Percentiles rank a stretch among this genome's conserved stretches.
Evolutionary conservation across 176 grass and related monocot genomes (phyloP).

Genomic region (Secale cereale): DNA sequence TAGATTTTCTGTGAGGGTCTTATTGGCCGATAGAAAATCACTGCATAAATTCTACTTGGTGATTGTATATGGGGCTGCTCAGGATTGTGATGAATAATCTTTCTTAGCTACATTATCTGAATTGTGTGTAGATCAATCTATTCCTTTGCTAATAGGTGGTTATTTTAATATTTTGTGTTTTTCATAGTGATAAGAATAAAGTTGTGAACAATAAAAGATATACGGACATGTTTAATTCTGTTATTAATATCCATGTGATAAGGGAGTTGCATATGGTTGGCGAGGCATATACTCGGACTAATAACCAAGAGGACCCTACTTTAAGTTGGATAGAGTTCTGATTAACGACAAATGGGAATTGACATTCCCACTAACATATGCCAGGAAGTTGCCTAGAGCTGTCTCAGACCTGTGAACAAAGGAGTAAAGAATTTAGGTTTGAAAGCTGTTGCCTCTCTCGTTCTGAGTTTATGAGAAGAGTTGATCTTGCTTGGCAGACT

Average conservation of each 20-base stretch:
- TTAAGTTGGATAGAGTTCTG: background rate
- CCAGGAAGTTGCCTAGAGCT: no score
- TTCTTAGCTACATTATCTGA: background rate
- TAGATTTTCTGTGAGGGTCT: background rate
- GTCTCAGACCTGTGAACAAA: no score
- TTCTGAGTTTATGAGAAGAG: no score
- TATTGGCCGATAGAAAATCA: background rate
- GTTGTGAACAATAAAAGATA: background rate
- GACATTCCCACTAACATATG: no score
- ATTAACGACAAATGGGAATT: background rate
- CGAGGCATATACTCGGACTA: background rate
- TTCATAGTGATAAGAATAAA: background rate
- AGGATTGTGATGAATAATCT: background rate
- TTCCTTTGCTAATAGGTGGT: background rate
- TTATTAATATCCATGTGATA: background rate
- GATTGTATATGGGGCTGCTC: background rate
- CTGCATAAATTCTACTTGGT: background rate
- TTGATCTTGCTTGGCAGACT: no score
- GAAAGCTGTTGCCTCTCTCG: no score
- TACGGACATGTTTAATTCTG: background rate
- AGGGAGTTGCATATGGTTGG: background rate
- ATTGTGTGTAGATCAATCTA: background rate
- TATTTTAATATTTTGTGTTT: background rate
- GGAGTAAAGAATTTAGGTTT: no score
- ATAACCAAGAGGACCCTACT: background rate